Percentiles rank a stretch among this genome's conserved stretches.
Conservation (phyloP, 345 rosid species). For the Durio zibethinus region DNA sequence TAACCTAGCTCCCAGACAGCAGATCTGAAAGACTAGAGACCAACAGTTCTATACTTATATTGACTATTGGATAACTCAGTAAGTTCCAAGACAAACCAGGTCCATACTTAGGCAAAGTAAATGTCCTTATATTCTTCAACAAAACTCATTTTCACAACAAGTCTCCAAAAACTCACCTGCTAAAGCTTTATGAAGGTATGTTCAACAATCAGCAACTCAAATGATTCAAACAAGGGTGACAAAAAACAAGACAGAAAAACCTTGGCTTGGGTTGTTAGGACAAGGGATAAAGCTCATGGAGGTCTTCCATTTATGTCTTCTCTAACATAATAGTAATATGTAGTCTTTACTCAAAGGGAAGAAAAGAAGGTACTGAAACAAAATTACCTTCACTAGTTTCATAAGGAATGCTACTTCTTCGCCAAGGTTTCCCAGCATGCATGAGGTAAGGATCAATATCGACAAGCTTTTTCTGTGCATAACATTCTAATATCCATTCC, state of each 20-base stretch:
- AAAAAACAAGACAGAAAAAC: neutral
- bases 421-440: constrained; percentile 94
- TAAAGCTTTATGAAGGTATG: neutral
- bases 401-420: constrained; percentile 33
- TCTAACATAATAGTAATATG: neutral
- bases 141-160: neutral
- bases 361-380: neutral
- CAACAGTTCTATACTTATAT: neutral
- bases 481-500: constrained; percentile 85
- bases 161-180: neutral
- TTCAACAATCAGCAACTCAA: neutral
- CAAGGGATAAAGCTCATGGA: neutral
- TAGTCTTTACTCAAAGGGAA: neutral
- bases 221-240: neutral
- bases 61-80: neutral
- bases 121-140: neutral
- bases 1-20: neutral
- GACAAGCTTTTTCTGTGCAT: constrained; percentile 61
- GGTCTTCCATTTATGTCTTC: neutral
- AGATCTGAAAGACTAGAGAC: neutral
- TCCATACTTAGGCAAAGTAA: neutral
- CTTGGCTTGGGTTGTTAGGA: neutral
- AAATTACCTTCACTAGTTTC: constrained; percentile 40
- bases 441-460: constrained; percentile 76
- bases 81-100: neutral